Percentiles rank a stretch among this genome's conserved stretches.
Conservation (phyloP, 2,329 filamentous ascomycete genomes). For the Alternaria gaisen region DNA sequence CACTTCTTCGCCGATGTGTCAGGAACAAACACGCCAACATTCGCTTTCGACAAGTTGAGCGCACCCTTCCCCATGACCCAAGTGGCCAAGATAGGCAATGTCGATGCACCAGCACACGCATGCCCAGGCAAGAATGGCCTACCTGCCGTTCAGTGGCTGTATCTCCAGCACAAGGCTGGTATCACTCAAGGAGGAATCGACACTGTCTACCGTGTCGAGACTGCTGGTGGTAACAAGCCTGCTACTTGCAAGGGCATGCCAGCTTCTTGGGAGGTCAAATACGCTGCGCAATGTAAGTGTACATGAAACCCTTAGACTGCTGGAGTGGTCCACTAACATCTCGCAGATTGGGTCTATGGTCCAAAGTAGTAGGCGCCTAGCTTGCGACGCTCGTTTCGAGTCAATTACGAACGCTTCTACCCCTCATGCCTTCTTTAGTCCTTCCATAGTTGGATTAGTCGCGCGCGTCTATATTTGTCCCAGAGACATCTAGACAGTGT, state of each 20-base stretch:
- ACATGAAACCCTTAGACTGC: neutral
- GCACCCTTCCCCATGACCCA: slow-evolving; percentile 53
- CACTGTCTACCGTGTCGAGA: slow-evolving; percentile 60
- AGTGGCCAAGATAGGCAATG: slow-evolving; percentile 58
- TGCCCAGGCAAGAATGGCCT: slow-evolving; percentile 51
- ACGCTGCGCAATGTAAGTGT: slow-evolving; percentile 51
- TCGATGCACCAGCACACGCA: slow-evolving; percentile 61
- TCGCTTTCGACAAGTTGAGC: slow-evolving; percentile 60
- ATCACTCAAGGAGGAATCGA: slow-evolving; percentile 52
- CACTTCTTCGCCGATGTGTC: slow-evolving; percentile 68
- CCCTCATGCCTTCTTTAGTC: slow-evolving; percentile 2
- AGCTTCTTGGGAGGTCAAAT: slow-evolving; percentile 51
- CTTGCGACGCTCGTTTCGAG: slow-evolving; percentile 20
- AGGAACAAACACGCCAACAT: slow-evolving; percentile 61
- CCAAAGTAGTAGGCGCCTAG: slow-evolving; percentile 32
- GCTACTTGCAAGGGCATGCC: slow-evolving; percentile 50
- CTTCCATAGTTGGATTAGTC: slow-evolving; percentile 2
- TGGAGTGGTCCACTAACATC: slow-evolving; percentile 9
- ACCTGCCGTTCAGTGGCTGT: slow-evolving; percentile 57
- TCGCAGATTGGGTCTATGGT: slow-evolving; percentile 57
- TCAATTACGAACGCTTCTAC: slow-evolving; percentile 13
- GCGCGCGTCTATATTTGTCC: slow-evolving; percentile 10
- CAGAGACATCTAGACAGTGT: neutral
- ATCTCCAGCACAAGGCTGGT: slow-evolving; percentile 53
- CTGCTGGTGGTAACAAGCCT: slow-evolving; percentile 56